Base-by-base conservation (phyloP, 306 rosid genomes). In the Quercus rubra region DNA sequence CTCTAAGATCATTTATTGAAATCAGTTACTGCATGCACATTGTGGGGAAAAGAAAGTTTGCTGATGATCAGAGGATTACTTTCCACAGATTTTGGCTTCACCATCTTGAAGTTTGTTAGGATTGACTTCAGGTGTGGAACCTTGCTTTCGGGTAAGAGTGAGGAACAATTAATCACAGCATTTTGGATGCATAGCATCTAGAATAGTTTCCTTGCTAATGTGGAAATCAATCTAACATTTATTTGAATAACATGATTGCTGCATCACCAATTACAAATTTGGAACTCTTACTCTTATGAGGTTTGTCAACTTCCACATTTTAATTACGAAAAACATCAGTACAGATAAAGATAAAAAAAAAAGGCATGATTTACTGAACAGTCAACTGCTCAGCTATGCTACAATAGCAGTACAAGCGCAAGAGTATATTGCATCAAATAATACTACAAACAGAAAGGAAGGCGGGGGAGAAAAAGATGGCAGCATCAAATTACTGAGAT, bases 401-500 rank as follows among this genome's bases (percentile, higher is more conserved):
- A 46, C 71, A 27, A 7, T 10, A 6, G 54, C 54, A 11, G 68
- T 13, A 41, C 46, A 14, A 74, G 74, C 30, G 9, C 31, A 35
- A 69, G 68, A 9, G 79, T 55, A 58, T 38, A 71, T 43, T 4
- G 59, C n/a, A 13, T 46, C 51, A 10, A 19, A 10, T 13, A 77
- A 31, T 7, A 67, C 17, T 46, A 35, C 25, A 52, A 38, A 31
- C 35, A 11, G n/a, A 7, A 51, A 21, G 23, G 5, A 25, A 71
- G 46, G 68, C 2, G 3, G 19, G 6, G 1, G 20, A 25, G 62
- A 19, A 56, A 52, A 61, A 33, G 78, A 72, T 28, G 21, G 71
- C 23, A 74, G 78, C 80, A 55, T 70, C 63, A 55, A 55, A 59
- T 80, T 79, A 87, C 82, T 81, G 71, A 15, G 94, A 61, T 51